Evolutionary conservation across 2,329 filamentous ascomycete species (phyloP).

Genomic region (Xylariaceae sp.): DNA sequence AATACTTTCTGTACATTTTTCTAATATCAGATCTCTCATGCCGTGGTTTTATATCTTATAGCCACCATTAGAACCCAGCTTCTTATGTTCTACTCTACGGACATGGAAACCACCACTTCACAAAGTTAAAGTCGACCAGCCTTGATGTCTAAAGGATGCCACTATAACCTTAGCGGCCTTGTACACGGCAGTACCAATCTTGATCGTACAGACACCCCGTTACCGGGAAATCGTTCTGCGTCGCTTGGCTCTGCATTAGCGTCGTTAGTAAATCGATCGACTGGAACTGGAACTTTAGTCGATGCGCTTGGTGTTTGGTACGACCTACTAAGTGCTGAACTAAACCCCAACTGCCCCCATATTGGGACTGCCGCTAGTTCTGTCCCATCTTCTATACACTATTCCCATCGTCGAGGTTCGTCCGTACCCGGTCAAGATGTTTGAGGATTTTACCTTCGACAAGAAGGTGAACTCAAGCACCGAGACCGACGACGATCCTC

Average conservation of each 20-base stretch:
- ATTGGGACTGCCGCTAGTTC: background rate
- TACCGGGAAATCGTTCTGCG: background rate
- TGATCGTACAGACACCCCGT: background rate
- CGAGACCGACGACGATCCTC: slow-evolving; percentile 24
- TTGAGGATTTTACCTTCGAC: slow-evolving; percentile 29
- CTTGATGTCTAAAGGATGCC: background rate
- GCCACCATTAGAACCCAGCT: background rate
- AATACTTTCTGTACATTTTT: background rate
- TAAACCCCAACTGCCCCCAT: background rate
- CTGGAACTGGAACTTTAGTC: background rate
- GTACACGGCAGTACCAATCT: background rate
- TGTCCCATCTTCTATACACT: background rate
- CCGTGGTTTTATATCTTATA: background rate
- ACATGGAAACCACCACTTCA: background rate
- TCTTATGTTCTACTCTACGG: background rate
- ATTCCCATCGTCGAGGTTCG: background rate
- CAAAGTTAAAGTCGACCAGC: background rate
- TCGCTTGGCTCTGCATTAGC: background rate
- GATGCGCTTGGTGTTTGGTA: background rate
- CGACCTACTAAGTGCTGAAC: background rate
- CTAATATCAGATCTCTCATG: background rate
- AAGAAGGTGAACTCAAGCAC: slow-evolving; percentile 29
- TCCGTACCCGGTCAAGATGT: slow-evolving; percentile 22
- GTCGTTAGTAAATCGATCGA: background rate
- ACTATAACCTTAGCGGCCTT: background rate